Conservation (phyloP, 495 filamentous ascomycete species). For the Pseudomonodictys pantanalensis region DNA sequence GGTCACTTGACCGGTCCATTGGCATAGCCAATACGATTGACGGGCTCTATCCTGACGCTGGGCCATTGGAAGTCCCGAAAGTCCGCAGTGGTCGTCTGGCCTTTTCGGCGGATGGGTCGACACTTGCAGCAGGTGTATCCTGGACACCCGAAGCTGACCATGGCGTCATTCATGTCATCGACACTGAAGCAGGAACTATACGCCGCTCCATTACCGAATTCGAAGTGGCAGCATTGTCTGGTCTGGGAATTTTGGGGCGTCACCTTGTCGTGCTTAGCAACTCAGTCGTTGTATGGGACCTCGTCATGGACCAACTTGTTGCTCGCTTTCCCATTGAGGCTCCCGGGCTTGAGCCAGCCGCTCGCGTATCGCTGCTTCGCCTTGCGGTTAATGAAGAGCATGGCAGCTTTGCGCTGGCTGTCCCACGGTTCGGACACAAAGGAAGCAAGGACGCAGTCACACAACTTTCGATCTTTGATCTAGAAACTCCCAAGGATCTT, state of each 20-base stretch:
- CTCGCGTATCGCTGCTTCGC: slow-evolving; percentile 50
- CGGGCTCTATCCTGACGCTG: slow-evolving; percentile 29
- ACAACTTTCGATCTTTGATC: slow-evolving; percentile 57
- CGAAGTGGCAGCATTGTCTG: slow-evolving; percentile 52
- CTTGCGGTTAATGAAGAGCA: slow-evolving; percentile 54
- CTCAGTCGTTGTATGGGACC: slow-evolving; percentile 47
- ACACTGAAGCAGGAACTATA: slow-evolving; percentile 56
- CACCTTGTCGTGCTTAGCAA: slow-evolving; percentile 62
- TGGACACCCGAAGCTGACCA: slow-evolving; percentile 45
- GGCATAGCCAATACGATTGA: slow-evolving; percentile 44
- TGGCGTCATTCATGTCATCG: slow-evolving; percentile 58
- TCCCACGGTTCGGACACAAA: slow-evolving; percentile 24
- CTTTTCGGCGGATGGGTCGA: slow-evolving; percentile 85
- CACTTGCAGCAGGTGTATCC: slow-evolving; percentile 60
- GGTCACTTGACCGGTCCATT: slow-evolving; percentile 65
- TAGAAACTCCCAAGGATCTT: slow-evolving; percentile 48
- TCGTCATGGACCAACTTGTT: slow-evolving; percentile 27
- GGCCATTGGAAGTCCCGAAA: too few relatives aligned
- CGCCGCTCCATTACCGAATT: slow-evolving; percentile 54
- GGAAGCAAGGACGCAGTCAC: slow-evolving; percentile 25
- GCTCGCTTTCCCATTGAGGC: slow-evolving; percentile 41
- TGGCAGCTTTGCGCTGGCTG: slow-evolving; percentile 36
- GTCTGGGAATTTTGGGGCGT: slow-evolving; percentile 57
- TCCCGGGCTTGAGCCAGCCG: slow-evolving; percentile 32
- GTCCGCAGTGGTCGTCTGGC: slow-evolving; percentile 54